phyloP scores from a whole-genome alignment of 1,284 basidiomycete species.

The Anthracocystis panici-leucophaei region DNA sequence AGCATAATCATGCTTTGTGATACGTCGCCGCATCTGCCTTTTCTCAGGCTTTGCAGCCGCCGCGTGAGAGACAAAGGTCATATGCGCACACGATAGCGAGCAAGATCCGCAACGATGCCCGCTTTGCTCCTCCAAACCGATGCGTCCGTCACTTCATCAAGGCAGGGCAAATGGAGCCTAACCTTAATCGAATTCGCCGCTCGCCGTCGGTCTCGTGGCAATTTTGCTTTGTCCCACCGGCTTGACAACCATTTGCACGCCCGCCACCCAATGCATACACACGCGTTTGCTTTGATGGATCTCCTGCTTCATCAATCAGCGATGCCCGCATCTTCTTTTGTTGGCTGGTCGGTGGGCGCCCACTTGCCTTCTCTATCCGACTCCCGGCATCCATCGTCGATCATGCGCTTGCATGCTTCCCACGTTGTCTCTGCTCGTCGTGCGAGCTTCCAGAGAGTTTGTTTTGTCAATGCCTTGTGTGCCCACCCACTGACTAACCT shows the following conservation, averaged over 20 bases:
- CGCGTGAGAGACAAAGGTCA: neutral
- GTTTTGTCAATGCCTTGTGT: too few relatives aligned
- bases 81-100: neutral
- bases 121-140: neutral
- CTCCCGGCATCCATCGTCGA: constrained; percentile 5
- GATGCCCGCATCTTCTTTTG: constrained; percentile 1
- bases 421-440: neutral
- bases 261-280: neutral
- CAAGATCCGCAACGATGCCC: neutral
- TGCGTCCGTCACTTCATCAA: neutral
- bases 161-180: constrained; percentile 3
- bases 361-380: constrained; percentile 5
- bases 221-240: neutral
- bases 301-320: neutral
- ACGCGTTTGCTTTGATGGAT: neutral
- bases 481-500: constrained; percentile 2
- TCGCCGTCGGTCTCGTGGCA: constrained; percentile 4
- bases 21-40: neutral
- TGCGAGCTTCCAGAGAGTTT: neutral
- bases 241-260: neutral
- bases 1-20: neutral
- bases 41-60: constrained; percentile 6
- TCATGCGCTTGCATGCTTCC: constrained; percentile 4
- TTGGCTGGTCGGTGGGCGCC: neutral
- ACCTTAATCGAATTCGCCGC: constrained; percentile 11